These are phyloP conservation scores for Astrothelium macrocarpum DNA, from an alignment of 495 filamentous ascomycete genomes.

Conservation along the genomic window DNA sequence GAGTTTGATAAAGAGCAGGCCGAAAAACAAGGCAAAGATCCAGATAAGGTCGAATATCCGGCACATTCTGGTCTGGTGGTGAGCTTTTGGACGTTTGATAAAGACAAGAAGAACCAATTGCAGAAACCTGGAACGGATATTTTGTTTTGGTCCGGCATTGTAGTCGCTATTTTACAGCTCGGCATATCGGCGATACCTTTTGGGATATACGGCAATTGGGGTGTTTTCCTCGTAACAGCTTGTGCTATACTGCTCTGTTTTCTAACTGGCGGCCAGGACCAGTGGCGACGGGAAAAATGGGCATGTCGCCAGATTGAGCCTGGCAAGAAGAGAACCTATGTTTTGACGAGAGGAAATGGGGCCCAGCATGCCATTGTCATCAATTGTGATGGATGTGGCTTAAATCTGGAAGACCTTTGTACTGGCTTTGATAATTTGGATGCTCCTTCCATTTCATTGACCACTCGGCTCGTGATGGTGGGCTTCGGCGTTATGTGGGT, in stretches of 20 bases:
- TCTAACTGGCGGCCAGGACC: constrained; percentile 26
- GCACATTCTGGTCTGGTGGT: constrained; percentile 7
- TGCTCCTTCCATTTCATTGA: constrained; percentile 7
- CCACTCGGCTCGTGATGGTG: constrained; percentile 4
- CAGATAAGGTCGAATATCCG: constrained; percentile 5
- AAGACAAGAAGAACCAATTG: neutral
- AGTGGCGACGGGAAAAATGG: constrained; percentile 19
- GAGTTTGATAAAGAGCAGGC: constrained; percentile 6
- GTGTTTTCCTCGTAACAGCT: constrained; percentile 7
- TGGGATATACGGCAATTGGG: constrained; percentile 28
- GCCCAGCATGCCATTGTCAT: constrained; percentile 12
- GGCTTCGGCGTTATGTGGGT: constrained; percentile 8
- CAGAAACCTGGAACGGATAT: constrained; percentile 13
- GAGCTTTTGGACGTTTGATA: constrained; percentile 5
- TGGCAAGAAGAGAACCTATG: constrained; percentile 3
- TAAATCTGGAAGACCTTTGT: constrained; percentile 10
- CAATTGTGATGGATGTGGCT: constrained; percentile 3
- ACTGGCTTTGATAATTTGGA: neutral
- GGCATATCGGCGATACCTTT: constrained; percentile 39
- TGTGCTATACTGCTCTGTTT: constrained; percentile 18
- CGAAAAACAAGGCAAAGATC: neutral
- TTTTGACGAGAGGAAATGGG: constrained; percentile 13
- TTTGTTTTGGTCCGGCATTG: constrained; percentile 33
- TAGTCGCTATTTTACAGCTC: constrained; percentile 36
- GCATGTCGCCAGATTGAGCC: constrained; percentile 1